These are phyloP conservation scores for Neostapfia colusana DNA, from an alignment of 176 grass and related monocot genomes.

Conservation along the genomic window DNA sequence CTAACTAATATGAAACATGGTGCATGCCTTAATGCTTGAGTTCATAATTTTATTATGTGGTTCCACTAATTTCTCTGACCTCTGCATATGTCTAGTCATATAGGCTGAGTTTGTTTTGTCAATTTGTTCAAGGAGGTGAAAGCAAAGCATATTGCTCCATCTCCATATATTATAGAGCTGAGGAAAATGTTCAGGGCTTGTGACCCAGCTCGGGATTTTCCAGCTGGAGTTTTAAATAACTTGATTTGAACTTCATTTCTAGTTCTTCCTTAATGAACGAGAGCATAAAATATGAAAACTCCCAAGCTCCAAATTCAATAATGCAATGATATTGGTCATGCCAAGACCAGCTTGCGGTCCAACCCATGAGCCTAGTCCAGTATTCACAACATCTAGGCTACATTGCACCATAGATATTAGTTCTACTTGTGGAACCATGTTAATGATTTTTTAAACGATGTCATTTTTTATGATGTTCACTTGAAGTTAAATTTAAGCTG, in stretches of 20 bases:
- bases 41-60: background rate
- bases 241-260: background rate
- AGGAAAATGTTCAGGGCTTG: no score
- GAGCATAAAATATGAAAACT: background rate
- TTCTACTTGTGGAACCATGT: no score
- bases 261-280: background rate
- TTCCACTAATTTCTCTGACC: background rate
- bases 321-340: no score
- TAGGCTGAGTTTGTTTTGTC: no score
- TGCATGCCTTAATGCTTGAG: slow-evolving; percentile 10
- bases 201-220: background rate
- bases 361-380: no score
- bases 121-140: background rate
- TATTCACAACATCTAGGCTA: no score
- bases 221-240: background rate
- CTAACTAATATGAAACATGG: background rate
- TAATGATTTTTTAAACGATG: no score
- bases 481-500: no score
- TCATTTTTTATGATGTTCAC: no score
- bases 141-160: background rate
- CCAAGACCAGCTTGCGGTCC: no score
- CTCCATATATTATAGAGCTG: no score
- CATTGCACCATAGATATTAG: no score
- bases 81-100: background rate
- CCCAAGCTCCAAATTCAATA: background rate